Percentiles rank a stretch among this genome's conserved stretches.
phyloP scores from a whole-genome alignment of 2,329 filamentous ascomycete species.

The Lithohypha guttulata region DNA sequence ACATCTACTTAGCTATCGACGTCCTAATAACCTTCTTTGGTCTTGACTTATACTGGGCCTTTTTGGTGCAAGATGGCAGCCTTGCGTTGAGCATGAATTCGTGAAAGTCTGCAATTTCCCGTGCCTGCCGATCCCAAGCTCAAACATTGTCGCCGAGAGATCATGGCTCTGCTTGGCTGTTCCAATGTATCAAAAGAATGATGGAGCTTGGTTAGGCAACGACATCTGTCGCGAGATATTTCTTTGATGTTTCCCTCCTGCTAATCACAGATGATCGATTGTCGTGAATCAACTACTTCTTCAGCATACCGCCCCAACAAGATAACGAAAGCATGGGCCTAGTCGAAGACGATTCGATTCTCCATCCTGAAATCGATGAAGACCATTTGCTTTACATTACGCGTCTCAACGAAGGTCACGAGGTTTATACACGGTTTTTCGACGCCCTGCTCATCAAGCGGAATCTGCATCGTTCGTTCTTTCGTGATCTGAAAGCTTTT shows the following conservation, averaged over 20 bases:
- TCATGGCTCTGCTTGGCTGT: slow-evolving; percentile 8
- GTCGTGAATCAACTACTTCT: no score
- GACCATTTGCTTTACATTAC: slow-evolving; percentile 16
- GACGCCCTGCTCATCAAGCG: slow-evolving; percentile 18
- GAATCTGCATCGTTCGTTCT: slow-evolving; percentile 16
- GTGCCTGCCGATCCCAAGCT: not conserved
- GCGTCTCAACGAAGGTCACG: slow-evolving; percentile 14
- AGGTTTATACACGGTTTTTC: slow-evolving; percentile 19
- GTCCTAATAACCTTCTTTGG: no score
- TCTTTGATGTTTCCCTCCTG: no score
- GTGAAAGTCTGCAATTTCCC: not conserved
- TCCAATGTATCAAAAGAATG: no score
- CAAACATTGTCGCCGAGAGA: not conserved
- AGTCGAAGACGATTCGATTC: slow-evolving; percentile 6
- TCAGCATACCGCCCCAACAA: not conserved
- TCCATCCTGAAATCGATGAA: slow-evolving; percentile 6
- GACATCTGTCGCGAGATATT: no score
- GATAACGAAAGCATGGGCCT: slow-evolving; percentile 2
- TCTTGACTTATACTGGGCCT: no score
- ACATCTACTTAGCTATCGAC: no score
- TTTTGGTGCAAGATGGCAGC: not conserved
- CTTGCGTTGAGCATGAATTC: no score
- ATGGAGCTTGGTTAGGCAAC: not conserved
- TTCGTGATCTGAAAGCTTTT: slow-evolving; percentile 18
- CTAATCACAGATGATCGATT: no score